Base-by-base conservation (phyloP, 108 stramenopile species). In the Parietichytrium sp. region DNA sequence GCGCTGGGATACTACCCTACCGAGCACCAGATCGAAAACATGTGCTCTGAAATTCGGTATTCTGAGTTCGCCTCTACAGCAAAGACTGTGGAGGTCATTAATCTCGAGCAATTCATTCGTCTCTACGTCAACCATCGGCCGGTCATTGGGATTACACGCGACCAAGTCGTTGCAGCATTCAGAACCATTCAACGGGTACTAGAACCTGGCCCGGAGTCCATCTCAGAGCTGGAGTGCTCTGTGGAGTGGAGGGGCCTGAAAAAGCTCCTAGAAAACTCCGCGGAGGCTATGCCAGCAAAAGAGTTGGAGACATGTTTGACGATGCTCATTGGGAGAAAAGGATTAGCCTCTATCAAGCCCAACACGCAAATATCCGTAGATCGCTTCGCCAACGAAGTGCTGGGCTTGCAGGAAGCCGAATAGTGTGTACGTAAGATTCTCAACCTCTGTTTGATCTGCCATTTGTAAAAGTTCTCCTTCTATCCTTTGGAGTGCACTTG, bases 111-210 rank as follows among this genome's bases (percentile, higher is more conserved):
- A 2, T 55, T 85, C 23, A 78, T 90, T 12, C 82, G 84, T 25
- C 88, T 91, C 33, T 90, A 87, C 61, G 82, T 90, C 16, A 91
- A 91, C 52, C 90, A 91, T 42, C 83, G 88, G 25, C 87, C 89
- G n/a, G 89, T 90, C 15, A 80, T 84, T 18, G 86, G 87, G 20
- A 80, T 83, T 20, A 82, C 51, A 20, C 31, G 31, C 31, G 26
- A 80, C 20, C 55, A 78, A 12, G 81, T 87, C 29, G 25, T 30
- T 12, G 82, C 82, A 10, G 84, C 89, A 4, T 80, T 89, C 38
- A 10, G 23, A 4, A 29, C 79, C 49, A 42, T 89, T 1, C 6
- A 7, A 50, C 18, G 18, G 16, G 49, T 18, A n/a, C 49, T 18
- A n/a, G 18, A 16, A 18, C 49, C 16, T 10, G 61, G 12, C 6